Evolutionary conservation across 306 rosid species (phyloP).

Genomic region (Medicago ruthenica): DNA sequence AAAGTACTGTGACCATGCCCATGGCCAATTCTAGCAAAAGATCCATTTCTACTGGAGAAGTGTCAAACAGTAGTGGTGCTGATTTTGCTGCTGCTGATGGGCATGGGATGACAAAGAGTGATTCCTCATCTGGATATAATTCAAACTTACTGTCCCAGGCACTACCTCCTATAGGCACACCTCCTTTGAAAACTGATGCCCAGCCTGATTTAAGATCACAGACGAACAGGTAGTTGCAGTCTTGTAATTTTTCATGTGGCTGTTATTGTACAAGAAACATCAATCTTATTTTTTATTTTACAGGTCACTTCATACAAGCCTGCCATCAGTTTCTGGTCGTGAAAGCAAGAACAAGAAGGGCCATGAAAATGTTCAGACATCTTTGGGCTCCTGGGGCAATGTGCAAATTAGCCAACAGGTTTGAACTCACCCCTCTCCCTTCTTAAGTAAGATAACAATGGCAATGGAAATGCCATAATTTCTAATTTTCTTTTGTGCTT

Average conservation of each 20-base stretch:
- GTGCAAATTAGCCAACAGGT: conserved; percentile 86
- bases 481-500: conserved; percentile 2
- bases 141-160: conserved; percentile 62
- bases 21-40: conserved; percentile 57
- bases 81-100: conserved; percentile 63
- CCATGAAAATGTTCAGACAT: conserved; percentile 66
- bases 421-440: conserved; percentile 1
- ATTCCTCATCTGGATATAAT: conserved; percentile 70
- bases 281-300: conserved; percentile 32
- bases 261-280: background rate
- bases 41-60: conserved; percentile 55
- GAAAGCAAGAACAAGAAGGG: conserved; percentile 72
- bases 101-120: conserved; percentile 52
- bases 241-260: conserved; percentile 23
- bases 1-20: conserved; percentile 46
- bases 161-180: conserved; percentile 91
- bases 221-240: conserved; percentile 59
- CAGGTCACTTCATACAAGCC: conserved; percentile 69
- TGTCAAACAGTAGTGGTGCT: conserved; percentile 48
- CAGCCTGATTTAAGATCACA: conserved; percentile 73
- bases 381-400: conserved; percentile 79
- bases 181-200: conserved; percentile 77
- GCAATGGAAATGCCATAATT: conserved; percentile 15
- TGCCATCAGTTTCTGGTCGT: conserved; percentile 58
- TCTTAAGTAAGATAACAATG: background rate